Conservation (phyloP, 1,284 basidiomycete genomes). For the Caloboletus inedulis region DNA sequence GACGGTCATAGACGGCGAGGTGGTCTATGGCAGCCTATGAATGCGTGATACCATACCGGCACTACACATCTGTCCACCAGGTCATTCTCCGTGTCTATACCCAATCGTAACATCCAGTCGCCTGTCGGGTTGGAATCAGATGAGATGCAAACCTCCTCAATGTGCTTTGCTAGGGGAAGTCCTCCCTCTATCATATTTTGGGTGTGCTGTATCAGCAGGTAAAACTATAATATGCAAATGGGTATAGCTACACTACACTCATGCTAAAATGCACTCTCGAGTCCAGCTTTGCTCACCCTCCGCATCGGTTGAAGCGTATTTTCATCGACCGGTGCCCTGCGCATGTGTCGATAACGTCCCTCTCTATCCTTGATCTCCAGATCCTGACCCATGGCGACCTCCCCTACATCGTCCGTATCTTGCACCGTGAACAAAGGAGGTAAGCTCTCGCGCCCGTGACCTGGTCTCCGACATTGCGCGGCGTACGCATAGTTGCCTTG, state of each 20-base stretch:
- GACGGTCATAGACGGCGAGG: slow-evolving; percentile 72
- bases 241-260: slow-evolving; percentile 14
- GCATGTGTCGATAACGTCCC: slow-evolving; percentile 81
- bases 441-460: slow-evolving; percentile 70
- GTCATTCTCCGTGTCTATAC: neutral
- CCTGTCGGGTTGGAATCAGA: neutral
- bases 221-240: slow-evolving; percentile 10
- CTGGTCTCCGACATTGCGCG: slow-evolving; percentile 47
- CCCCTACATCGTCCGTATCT: slow-evolving; percentile 32
- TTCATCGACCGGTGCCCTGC: slow-evolving; percentile 82
- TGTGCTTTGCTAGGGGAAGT: neutral
- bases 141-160: neutral
- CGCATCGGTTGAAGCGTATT: slow-evolving; percentile 82
- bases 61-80: neutral
- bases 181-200: neutral
- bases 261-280: slow-evolving; percentile 55
- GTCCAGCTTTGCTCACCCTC: slow-evolving; percentile 84
- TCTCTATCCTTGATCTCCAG: slow-evolving; percentile 80
- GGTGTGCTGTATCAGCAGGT: neutral
- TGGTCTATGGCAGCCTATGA: slow-evolving; percentile 57
- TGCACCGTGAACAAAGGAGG: slow-evolving; percentile 54
- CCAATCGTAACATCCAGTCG: neutral
- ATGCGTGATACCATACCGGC: neutral
- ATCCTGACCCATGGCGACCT: slow-evolving; percentile 65
- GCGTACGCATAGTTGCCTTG: slow-evolving; percentile 40